Conservation (phyloP, 441 rosid genomes). For the Gossypium trilobum region DNA sequence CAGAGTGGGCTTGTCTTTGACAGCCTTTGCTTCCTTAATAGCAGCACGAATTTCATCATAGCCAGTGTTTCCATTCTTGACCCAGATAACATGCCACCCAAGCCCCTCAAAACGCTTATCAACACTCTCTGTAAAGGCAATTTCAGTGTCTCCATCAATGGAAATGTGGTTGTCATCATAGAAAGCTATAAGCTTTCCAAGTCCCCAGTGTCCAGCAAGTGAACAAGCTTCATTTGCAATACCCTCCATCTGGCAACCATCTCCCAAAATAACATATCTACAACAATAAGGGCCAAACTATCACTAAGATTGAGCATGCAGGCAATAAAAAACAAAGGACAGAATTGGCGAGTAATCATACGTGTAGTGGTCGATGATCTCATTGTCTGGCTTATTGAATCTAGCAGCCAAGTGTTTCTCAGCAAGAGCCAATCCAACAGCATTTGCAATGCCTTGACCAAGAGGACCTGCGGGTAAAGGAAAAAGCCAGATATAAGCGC, state of each 20-base stretch:
- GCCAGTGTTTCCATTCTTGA: conserved; percentile 86
- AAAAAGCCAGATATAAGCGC: conserved; percentile 3
- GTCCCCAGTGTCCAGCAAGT: conserved; percentile 88
- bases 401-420: conserved; percentile 98
- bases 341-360: conserved; percentile 16
- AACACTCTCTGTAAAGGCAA: conserved; percentile 80
- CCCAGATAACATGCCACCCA: conserved; percentile 97
- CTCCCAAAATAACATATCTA: conserved; percentile 38
- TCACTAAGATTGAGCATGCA: neutral
- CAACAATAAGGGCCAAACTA: conserved; percentile 8
- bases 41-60: conserved; percentile 93
- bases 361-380: conserved; percentile 94
- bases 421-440: conserved; percentile 94
- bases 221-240: conserved; percentile 75
- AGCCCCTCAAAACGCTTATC: conserved; percentile 74
- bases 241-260: conserved; percentile 96
- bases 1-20: conserved; percentile 78
- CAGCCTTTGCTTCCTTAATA: conserved; percentile 83
- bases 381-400: conserved; percentile 79
- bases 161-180: conserved; percentile 94
- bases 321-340: neutral
- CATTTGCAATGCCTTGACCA: conserved; percentile 96
- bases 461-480: conserved; percentile 64
- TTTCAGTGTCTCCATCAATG: conserved; percentile 82
- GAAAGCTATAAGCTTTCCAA: conserved; percentile 83